Evolutionary conservation across 2,329 filamentous ascomycete species (phyloP).

Genomic region (Neurospora sp.): DNA sequence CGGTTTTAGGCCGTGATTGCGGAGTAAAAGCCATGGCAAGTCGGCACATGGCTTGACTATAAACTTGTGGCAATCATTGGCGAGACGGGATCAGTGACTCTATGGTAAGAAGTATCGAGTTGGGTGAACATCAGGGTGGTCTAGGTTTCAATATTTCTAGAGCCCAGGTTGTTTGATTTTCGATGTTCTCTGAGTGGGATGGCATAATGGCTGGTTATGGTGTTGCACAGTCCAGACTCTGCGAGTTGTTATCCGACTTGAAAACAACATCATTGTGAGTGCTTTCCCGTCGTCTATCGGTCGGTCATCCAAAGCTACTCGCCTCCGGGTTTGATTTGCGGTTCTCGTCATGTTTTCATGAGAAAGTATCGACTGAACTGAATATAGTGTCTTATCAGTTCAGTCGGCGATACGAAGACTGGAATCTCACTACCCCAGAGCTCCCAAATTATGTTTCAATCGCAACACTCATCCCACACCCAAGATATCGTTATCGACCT

Average conservation of each 20-base stretch:
- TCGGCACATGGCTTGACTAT: not conserved
- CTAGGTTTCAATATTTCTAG: not conserved
- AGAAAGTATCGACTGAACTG: not conserved
- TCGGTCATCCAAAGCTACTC: too few relatives aligned
- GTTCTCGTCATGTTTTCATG: not conserved
- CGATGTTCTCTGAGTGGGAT: not conserved
- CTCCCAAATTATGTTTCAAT: not conserved
- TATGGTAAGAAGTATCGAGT: not conserved
- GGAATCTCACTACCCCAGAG: not conserved
- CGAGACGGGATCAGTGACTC: not conserved
- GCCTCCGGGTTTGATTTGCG: too few relatives aligned
- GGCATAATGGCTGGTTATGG: not conserved
- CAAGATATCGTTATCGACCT: not conserved
- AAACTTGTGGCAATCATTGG: not conserved
- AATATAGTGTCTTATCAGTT: not conserved
- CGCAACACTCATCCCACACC: not conserved
- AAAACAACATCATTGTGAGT: too few relatives aligned
- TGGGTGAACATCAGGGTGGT: not conserved
- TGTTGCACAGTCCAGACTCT: not conserved
- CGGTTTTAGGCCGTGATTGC: not conserved
- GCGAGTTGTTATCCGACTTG: too few relatives aligned
- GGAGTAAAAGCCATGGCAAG: not conserved
- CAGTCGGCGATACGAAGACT: not conserved
- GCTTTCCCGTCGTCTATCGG: not conserved
- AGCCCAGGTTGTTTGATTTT: not conserved